Conservation (phyloP, 208 protist species). For the Wallacemonas sp. region DNA sequence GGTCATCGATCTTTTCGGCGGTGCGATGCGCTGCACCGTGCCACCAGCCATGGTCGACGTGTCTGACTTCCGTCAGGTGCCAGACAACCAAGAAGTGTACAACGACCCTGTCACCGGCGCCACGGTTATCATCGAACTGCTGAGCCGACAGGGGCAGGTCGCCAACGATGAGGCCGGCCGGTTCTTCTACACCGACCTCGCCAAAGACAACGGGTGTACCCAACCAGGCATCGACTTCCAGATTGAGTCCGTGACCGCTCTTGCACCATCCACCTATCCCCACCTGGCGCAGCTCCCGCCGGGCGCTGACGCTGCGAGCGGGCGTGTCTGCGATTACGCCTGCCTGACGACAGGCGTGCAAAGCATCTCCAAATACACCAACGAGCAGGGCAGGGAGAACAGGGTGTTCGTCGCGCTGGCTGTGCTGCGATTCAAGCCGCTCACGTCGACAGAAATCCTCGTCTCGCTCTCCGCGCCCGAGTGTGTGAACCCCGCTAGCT, state of each 20-base stretch:
- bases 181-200: slow-evolving; percentile 73
- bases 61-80: slow-evolving; percentile 69
- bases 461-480: slow-evolving; percentile 60
- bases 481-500: slow-evolving; percentile 50
- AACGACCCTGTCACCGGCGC: slow-evolving; percentile 45
- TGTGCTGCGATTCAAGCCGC: slow-evolving; percentile 58
- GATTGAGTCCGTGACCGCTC: slow-evolving; percentile 2
- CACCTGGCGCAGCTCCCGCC: slow-evolving; percentile 17
- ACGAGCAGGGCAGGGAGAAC: slow-evolving; percentile 71
- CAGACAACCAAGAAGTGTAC: slow-evolving; percentile 82
- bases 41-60: slow-evolving; percentile 42
- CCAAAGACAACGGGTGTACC: slow-evolving; percentile 54
- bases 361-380: slow-evolving; percentile 67
- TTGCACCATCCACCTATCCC: slow-evolving; percentile 33
- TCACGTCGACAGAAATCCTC: slow-evolving; percentile 57
- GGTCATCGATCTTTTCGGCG: slow-evolving; percentile 57
- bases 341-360: slow-evolving; percentile 46
- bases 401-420: slow-evolving; percentile 52
- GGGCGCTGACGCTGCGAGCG: slow-evolving; percentile 6
- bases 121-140: slow-evolving; percentile 68
- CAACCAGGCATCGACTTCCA: background rate
- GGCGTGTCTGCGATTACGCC: slow-evolving; percentile 38
- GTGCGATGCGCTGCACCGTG: slow-evolving; percentile 52
- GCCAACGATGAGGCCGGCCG: slow-evolving; percentile 33
- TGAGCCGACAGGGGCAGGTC: slow-evolving; percentile 41